These are phyloP conservation scores for Kwoniella pini DNA, from an alignment of 768 basidiomycete species.

Conservation along the genomic window DNA sequence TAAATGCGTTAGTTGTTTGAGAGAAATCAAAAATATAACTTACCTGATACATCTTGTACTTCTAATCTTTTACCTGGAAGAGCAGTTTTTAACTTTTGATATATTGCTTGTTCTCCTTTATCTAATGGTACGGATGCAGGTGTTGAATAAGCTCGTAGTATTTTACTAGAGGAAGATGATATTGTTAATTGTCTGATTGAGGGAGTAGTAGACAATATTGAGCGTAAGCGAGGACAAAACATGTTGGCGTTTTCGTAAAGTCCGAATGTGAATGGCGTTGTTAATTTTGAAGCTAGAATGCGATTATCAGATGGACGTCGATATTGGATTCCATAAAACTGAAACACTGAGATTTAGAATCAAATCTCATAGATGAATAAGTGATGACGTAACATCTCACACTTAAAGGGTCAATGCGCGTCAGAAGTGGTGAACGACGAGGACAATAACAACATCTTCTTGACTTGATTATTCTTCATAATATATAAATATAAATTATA, in stretches of 20 bases:
- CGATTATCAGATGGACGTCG: too few species aligned
- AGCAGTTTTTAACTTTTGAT: conserved; percentile 68
- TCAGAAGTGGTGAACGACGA: background rate
- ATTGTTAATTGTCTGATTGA: background rate
- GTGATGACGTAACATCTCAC: background rate
- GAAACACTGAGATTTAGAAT: too few species aligned
- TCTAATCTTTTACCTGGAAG: conserved; percentile 78
- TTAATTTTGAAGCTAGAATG: too few species aligned
- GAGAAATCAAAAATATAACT: conserved; percentile 28
- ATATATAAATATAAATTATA: too few species aligned
- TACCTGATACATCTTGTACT: conserved; percentile 95
- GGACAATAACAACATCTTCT: background rate
- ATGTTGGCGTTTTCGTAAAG: background rate
- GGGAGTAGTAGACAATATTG: background rate
- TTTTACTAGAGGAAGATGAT: background rate
- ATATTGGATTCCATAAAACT: too few species aligned
- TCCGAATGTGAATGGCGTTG: too few species aligned
- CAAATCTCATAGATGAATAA: too few species aligned
- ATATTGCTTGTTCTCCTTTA: conserved; percentile 70
- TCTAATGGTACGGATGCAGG: conserved; percentile 23
- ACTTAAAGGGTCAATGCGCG: background rate
- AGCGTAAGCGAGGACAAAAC: background rate
- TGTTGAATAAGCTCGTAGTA: background rate
- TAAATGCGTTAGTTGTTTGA: too few species aligned
- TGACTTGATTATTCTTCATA: too few species aligned